These are phyloP conservation scores for Meyerozyma guilliermondii DNA, from an alignment of 1,139 yeast species.

Conservation along the genomic window DNA sequence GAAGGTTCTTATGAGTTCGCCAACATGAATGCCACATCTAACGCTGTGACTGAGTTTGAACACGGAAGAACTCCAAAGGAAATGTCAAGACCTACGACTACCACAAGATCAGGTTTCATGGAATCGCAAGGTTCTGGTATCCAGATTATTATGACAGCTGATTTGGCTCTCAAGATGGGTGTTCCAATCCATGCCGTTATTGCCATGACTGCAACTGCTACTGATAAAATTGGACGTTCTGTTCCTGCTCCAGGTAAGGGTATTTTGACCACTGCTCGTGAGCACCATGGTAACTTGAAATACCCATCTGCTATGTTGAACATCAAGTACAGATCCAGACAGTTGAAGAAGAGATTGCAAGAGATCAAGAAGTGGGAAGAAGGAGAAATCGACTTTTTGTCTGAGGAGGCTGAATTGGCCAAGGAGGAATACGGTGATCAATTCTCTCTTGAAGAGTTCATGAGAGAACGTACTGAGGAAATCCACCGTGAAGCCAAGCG, in stretches of 20 bases:
- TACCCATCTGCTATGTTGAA: constrained; percentile 79
- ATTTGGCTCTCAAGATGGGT: constrained; percentile 94
- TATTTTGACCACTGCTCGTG: constrained; percentile 96
- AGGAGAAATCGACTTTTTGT: constrained; percentile 58
- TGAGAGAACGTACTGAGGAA: constrained; percentile 83
- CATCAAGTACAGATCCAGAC: constrained; percentile 92
- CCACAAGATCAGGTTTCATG: constrained; percentile 97
- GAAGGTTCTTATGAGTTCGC: constrained; percentile 98
- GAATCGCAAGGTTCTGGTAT: constrained; percentile 99
- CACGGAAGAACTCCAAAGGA: constrained; percentile 98
- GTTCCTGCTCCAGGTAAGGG: constrained; percentile 99
- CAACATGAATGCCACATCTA: constrained; percentile 97
- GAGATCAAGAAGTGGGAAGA: constrained; percentile 87
- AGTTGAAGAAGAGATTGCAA: constrained; percentile 69
- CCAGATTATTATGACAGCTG: constrained; percentile 93
- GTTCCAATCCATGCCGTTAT: constrained; percentile 96
- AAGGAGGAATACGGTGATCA: constrained; percentile 62
- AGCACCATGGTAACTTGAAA: constrained; percentile 78
- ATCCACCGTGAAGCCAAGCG: constrained; percentile 78
- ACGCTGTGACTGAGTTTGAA: constrained; percentile 77
- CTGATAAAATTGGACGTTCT: constrained; percentile 97
- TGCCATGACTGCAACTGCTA: constrained; percentile 93
- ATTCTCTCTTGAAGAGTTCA: constrained; percentile 50
- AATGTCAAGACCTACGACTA: constrained; percentile 98
- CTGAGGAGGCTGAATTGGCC: constrained; percentile 49